Evolutionary conservation across 331 rosid species (phyloP), one percentile per base, ranked within the genome.

Genomic region (Acacia pycnantha): DNA sequence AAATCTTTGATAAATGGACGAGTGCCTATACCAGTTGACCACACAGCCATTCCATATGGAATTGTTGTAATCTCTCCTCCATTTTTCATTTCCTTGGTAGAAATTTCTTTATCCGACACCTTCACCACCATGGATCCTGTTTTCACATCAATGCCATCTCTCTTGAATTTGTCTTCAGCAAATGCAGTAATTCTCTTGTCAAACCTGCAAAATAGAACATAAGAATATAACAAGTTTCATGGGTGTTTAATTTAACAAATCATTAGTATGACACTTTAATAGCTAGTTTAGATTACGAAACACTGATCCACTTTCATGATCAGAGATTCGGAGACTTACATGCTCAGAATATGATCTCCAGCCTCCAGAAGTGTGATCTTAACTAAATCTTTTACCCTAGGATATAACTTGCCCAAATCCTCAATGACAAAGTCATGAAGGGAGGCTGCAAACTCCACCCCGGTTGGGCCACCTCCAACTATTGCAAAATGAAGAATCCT

Each of bases 381-480:
- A 18, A 93, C 97, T 18, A 91, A 70, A 21, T 90, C 93, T 85
- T 91, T 91, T 5, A 90, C 88, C 58, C 84, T 89, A 16, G 99
- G 99, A 86, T 93, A 95, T 61, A 95, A 80, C 65, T 83, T 85
- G 82, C 86, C 84, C 84, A 95, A 87, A 87, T 95, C 99, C 71
- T 88, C 98, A 22, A 88, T 93, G 81, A 93, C 95, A 85, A 83
- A 96, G 84, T 96, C 99, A 83, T 96, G 97, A 88, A 96, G 99
- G 79, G 87, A 89, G 37, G 99, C 99, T 67, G 99, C 98, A 82
- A 96, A 96, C 87, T 96, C 99, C 73, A 96, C 99, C 41, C 99
- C 99, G 61, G 98, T 93, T 73, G 99, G 99, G 54, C 99, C 99
- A 81, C 99, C 99, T 64, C 99, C 99, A 82, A 96, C 95, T 76